A percentile compares a stretch with the other conserved stretches of the same genome.
phyloP scores from a whole-genome alignment of 2,329 filamentous ascomycete species.

The Tolypocladium cylindrosporum region DNA sequence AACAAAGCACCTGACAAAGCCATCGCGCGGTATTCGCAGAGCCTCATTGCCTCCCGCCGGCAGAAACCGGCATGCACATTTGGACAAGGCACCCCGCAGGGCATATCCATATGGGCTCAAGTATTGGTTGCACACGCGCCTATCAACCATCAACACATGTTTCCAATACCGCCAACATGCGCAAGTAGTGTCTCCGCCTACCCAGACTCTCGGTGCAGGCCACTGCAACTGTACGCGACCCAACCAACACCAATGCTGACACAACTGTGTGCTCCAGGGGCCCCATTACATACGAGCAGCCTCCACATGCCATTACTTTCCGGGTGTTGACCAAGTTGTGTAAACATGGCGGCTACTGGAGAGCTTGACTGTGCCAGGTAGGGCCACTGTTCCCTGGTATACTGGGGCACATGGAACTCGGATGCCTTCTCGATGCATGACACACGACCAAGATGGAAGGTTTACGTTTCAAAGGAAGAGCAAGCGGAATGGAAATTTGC shows the following conservation, averaged over 20 bases:
- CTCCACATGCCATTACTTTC: too few relatives aligned
- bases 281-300: too few relatives aligned
- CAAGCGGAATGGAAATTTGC: too few relatives aligned
- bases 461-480: neutral
- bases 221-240: neutral
- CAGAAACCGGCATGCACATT: neutral
- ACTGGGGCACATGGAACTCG: neutral
- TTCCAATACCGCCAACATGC: neutral
- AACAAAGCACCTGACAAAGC: neutral
- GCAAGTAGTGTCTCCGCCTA: neutral
- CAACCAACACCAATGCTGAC: neutral
- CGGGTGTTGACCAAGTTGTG: neutral
- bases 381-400: neutral
- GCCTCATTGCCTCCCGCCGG: neutral
- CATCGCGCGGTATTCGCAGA: neutral
- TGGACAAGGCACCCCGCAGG: neutral
- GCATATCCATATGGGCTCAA: neutral
- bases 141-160: slow-evolving; percentile 7
- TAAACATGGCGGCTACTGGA: neutral
- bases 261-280: neutral
- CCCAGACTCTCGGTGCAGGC: neutral
- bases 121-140: neutral
- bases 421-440: neutral
- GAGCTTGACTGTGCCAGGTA: neutral
- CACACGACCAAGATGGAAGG: neutral